Conservation (phyloP, 78 protist genomes). For the Anaeramoeba flamelloides region DNA sequence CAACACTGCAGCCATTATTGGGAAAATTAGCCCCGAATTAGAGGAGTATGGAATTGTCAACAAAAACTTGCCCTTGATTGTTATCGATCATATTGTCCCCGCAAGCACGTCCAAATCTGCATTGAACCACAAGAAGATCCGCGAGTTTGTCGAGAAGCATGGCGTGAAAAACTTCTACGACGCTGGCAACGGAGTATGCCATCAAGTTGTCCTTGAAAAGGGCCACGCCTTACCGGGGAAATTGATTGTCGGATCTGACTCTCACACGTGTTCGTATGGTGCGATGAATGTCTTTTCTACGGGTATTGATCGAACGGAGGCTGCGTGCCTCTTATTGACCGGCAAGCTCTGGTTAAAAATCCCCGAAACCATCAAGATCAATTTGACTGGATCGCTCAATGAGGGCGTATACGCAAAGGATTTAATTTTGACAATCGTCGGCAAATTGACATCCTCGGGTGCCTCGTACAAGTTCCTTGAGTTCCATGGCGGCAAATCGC, state of each 20-base stretch:
- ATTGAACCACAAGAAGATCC: no score
- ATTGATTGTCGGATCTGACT: background rate
- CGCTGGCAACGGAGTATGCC: background rate
- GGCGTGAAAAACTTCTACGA: background rate
- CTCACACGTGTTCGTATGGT: background rate
- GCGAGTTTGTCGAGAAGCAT: no score
- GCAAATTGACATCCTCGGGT: slow-evolving; percentile 33
- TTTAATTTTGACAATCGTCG: slow-evolving; percentile 35
- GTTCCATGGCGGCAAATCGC: slow-evolving; percentile 55
- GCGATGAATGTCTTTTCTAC: background rate
- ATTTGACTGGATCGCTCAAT: background rate
- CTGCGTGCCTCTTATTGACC: background rate
- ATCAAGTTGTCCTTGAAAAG: background rate
- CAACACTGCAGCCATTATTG: no score
- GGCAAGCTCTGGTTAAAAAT: background rate
- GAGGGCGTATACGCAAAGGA: slow-evolving; percentile 14
- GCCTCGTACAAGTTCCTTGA: slow-evolving; percentile 60
- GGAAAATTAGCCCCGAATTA: no score
- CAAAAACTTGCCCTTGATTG: no score
- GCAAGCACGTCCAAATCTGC: no score
- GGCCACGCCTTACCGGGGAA: background rate
- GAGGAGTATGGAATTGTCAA: no score
- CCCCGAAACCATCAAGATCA: background rate
- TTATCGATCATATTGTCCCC: no score
- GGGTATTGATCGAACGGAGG: background rate